Base-by-base conservation (phyloP, 106 monocot genomes). In the Phalaenopsis equestris region DNA sequence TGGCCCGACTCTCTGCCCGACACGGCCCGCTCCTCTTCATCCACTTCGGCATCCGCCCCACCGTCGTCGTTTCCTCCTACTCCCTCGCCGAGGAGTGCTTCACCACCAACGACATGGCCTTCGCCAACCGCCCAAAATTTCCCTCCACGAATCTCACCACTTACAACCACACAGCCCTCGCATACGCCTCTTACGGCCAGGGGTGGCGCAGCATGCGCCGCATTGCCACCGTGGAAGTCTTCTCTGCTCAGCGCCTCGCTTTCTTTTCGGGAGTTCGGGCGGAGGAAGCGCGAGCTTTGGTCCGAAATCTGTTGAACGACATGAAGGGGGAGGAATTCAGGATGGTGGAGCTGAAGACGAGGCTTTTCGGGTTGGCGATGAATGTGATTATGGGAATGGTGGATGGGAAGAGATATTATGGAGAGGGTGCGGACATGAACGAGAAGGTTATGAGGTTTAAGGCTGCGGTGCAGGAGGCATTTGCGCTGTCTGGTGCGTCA, bases 321-420 rank as follows among this genome's bases (percentile, higher is more conserved):
- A 14, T 41, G 41, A 30, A 11, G 39, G 36, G 0, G 7, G 72
- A 72, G 38, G 39, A 41, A 1, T 72, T 72, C 39, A 36, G 2
- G 24, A 11, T 23, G n/a, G 18, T 55, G 85, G 78, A 75, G 81
- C 24, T 85, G 3, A 81, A 58, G 78, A 3, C 73, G 73, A 58
- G 47, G 57, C 58, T 87, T 16, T 87, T 87, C 77, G 83, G 79
- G 36, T 2, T 83, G 48, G 46, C 78, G 3, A 36, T 83, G 58
- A 87, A 87, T 70, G 45, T 81, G 7, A 61, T 87, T 38, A 83
- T 80, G 83, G 24, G 46, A n/a, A 83, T 78, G 56, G 11, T 87
- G 11, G 72, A 72, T 12, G 77, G 77, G 47, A 86, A 77, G 37
- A 75, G 79, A 55, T 82, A 76, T 42, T 83, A 55, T 42, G 77